Percentiles rank a stretch among this genome's conserved stretches.
Evolutionary conservation across 1,284 basidiomycete genomes (phyloP).

Genomic region (Ceratobasidium sp.): DNA sequence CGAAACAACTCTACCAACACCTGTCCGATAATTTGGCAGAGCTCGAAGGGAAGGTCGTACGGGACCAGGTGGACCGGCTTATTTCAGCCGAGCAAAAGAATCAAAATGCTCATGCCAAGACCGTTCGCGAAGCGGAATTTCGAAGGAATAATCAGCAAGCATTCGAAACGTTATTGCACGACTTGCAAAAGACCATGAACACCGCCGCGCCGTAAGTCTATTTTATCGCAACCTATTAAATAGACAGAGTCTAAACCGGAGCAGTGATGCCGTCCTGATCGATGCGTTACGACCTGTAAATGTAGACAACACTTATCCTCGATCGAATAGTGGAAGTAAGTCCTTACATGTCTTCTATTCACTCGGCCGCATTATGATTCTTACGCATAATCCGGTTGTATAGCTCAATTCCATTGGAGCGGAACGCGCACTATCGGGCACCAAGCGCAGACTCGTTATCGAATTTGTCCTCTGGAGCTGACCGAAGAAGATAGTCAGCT

Average conservation of each 20-base stretch:
- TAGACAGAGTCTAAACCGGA: not conserved
- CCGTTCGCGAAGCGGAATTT: not conserved
- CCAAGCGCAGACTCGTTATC: conserved; percentile 16
- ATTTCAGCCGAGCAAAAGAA: not conserved
- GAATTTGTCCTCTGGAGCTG: conserved; percentile 43
- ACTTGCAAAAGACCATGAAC: conserved; percentile 12
- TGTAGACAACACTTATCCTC: not conserved
- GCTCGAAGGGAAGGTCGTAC: conserved; percentile 7
- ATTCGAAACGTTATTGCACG: conserved; percentile 3
- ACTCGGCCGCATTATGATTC: not conserved
- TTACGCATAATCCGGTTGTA: not conserved
- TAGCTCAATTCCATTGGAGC: conserved; percentile 22
- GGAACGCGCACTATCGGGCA: not conserved
- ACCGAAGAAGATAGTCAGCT: conserved; percentile 46
- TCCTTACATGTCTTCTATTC: not conserved
- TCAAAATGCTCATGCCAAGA: not conserved
- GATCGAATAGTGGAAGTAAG: not conserved
- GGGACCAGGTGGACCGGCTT: not conserved
- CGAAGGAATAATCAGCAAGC: not conserved
- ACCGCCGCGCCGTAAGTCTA: not conserved
- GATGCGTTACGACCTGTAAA: not conserved
- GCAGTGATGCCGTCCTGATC: not conserved
- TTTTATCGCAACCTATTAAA: not conserved
- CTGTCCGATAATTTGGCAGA: not conserved
- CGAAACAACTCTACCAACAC: not conserved